These are phyloP conservation scores for Zygosaccharomyces siamensis DNA, from an alignment of 805 yeast species.

Conservation along the genomic window DNA sequence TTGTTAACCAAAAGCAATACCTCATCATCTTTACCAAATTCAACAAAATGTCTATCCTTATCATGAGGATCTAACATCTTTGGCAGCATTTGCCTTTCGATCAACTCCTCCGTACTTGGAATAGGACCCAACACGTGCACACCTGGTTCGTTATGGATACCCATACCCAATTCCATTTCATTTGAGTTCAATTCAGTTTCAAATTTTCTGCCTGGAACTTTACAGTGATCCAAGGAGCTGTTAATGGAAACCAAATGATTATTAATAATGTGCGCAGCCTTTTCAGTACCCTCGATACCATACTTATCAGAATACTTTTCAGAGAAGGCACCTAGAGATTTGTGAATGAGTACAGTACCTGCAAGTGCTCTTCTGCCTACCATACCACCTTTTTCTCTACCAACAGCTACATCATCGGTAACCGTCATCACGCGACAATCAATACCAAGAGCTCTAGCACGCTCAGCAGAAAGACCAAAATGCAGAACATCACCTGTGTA, in stretches of 20 bases:
- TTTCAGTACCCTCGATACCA: slow-evolving; percentile 49
- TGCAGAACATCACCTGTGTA: slow-evolving; percentile 93
- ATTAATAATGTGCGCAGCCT: slow-evolving; percentile 57
- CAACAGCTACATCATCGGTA: slow-evolving; percentile 92
- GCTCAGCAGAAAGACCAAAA: slow-evolving; percentile 86
- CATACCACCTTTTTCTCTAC: slow-evolving; percentile 79
- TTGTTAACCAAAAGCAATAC: slow-evolving; percentile 73
- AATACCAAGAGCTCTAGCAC: slow-evolving; percentile 74
- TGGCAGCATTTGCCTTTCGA: slow-evolving; percentile 52
- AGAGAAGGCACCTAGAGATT: slow-evolving; percentile 72
- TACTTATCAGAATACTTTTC: slow-evolving; percentile 38
- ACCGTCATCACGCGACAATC: slow-evolving; percentile 70
- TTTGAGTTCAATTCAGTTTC: slow-evolving; percentile 49
- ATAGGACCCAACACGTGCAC: slow-evolving; percentile 49
- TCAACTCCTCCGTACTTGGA: slow-evolving; percentile 62
- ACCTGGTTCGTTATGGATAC: slow-evolving; percentile 95
- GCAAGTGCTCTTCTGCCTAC: slow-evolving; percentile 95
- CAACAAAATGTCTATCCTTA: slow-evolving; percentile 74
- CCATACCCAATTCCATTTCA: slow-evolving; percentile 89
- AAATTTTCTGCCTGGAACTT: slow-evolving; percentile 76
- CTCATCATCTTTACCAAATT: slow-evolving; percentile 59
- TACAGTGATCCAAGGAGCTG: slow-evolving; percentile 82
- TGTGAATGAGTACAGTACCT: slow-evolving; percentile 84
- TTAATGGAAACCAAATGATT: slow-evolving; percentile 78
- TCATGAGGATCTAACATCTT: slow-evolving; percentile 60